phyloP scores from a whole-genome alignment of 495 filamentous ascomycete species.

The Aspergillus leporis region DNA sequence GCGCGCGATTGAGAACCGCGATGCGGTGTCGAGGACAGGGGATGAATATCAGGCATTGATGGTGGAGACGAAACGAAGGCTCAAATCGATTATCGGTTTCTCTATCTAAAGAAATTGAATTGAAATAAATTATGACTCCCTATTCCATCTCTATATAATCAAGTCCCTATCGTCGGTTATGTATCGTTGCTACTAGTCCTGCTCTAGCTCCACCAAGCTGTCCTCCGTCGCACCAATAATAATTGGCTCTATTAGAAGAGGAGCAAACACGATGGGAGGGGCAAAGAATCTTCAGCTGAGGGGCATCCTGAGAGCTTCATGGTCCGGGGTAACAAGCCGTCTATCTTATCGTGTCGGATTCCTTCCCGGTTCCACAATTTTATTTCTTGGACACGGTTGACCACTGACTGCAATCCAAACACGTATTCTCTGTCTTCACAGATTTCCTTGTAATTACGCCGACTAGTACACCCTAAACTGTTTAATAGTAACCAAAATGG shows the following conservation, averaged over 20 bases:
- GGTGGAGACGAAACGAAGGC: slow-evolving; percentile 61
- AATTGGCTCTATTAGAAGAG: no score
- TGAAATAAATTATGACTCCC: not conserved
- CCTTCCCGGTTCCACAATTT: not conserved
- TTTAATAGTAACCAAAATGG: not conserved
- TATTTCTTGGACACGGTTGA: no score
- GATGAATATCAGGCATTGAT: slow-evolving; percentile 70
- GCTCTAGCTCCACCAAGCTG: not conserved
- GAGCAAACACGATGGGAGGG: not conserved
- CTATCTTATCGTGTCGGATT: not conserved
- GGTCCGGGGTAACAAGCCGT: not conserved
- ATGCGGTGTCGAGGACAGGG: slow-evolving; percentile 73
- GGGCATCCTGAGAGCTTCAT: not conserved
- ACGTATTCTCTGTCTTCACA: no score
- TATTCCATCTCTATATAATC: not conserved
- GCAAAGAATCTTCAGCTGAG: not conserved
- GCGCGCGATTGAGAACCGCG: slow-evolving; percentile 83
- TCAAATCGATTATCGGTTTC: slow-evolving; percentile 25
- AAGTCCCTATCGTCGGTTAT: no score
- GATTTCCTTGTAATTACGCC: not conserved
- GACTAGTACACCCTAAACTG: not conserved
- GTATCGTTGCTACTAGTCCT: not conserved
- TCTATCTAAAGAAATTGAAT: not conserved
- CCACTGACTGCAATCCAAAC: no score
- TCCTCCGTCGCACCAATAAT: not conserved